These are phyloP conservation scores for Chaetomium cochliodes DNA, from an alignment of 495 filamentous ascomycete genomes.

Conservation along the genomic window DNA sequence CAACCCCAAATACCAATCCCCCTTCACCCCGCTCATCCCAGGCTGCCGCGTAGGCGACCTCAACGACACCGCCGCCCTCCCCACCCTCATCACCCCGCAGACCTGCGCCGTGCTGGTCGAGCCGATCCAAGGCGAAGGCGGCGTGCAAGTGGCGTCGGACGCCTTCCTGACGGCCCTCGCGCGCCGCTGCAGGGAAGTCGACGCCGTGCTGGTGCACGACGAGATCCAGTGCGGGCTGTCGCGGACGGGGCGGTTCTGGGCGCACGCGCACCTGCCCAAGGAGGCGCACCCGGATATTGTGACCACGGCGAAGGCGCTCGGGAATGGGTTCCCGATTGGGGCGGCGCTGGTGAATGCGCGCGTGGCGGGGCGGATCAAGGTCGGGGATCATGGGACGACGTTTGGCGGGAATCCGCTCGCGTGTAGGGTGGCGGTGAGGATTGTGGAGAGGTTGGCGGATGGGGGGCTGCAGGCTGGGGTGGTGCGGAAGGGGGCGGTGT, in stretches of 20 bases:
- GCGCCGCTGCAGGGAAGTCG: constrained; percentile 78
- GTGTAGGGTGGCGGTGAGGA: constrained; percentile 77
- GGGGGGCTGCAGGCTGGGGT: constrained; percentile 64
- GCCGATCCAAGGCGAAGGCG: constrained; percentile 96
- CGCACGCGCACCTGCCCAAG: constrained; percentile 67
- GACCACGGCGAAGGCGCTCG: constrained; percentile 91
- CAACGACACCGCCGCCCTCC: constrained; percentile 73
- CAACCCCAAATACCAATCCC: constrained; percentile 97
- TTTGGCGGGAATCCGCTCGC: constrained; percentile 95
- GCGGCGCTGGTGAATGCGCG: constrained; percentile 78
- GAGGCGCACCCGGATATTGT: constrained; percentile 91
- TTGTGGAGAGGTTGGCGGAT: constrained; percentile 70
- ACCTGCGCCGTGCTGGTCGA: constrained; percentile 97
- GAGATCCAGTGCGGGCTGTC: constrained; percentile 95
- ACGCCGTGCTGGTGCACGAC: constrained; percentile 87
- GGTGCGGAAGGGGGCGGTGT: constrained; percentile 60
- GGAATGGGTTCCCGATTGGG: constrained; percentile 93
- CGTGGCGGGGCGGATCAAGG: constrained; percentile 79
- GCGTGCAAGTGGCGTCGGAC: constrained; percentile 76
- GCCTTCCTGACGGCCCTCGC: constrained; percentile 79
- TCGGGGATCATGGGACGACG: constrained; percentile 94
- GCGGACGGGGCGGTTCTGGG: constrained; percentile 87
- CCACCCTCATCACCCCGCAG: constrained; percentile 70
- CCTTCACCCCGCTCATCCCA: constrained; percentile 92
- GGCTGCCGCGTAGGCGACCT: constrained; percentile 84